These are phyloP conservation scores for Globisporangium cylindrosporum DNA, from an alignment of 352 stramenopile species.

Conservation along the genomic window DNA sequence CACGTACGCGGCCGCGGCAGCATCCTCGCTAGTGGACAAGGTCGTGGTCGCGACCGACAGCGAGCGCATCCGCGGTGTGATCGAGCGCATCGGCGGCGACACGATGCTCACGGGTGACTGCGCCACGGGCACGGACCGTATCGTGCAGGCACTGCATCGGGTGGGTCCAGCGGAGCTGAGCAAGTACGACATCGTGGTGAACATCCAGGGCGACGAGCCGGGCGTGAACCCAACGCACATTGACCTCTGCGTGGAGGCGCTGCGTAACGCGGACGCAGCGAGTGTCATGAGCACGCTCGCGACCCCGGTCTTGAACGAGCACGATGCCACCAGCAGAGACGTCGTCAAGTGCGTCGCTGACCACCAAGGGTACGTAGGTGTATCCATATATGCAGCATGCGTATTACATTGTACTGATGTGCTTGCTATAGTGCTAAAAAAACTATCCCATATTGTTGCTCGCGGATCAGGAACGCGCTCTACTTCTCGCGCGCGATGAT, in stretches of 20 bases:
- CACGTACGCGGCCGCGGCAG: constrained; percentile 59
- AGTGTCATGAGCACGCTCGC: constrained; percentile 80
- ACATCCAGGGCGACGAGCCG: constrained; percentile 84
- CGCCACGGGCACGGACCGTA: constrained; percentile 70
- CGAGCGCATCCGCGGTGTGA: constrained; percentile 44
- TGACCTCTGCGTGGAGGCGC: constrained; percentile 56
- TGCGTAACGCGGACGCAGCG: constrained; percentile 36
- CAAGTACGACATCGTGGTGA: constrained; percentile 75
- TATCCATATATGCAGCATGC: neutral
- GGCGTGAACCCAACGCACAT: constrained; percentile 79
- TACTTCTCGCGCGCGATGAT: constrained; percentile 86
- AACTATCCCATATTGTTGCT: neutral
- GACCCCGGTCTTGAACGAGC: constrained; percentile 58
- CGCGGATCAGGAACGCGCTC: constrained; percentile 52
- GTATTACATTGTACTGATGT: neutral
- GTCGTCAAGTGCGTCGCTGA: constrained; percentile 80
- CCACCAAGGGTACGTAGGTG: constrained; percentile 40
- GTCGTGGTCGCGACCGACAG: constrained; percentile 85
- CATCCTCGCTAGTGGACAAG: constrained; percentile 51
- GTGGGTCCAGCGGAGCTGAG: constrained; percentile 40
- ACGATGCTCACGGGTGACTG: constrained; percentile 68
- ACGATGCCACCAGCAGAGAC: constrained; percentile 51
- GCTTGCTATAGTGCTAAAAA: neutral
- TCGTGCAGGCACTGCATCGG: constrained; percentile 55
- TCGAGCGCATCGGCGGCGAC: constrained; percentile 36